Evolutionary conservation across 2,329 filamentous ascomycete species (phyloP), one percentile per base, ranked within the genome.

Genomic region (Mycocentrospora acerina): DNA sequence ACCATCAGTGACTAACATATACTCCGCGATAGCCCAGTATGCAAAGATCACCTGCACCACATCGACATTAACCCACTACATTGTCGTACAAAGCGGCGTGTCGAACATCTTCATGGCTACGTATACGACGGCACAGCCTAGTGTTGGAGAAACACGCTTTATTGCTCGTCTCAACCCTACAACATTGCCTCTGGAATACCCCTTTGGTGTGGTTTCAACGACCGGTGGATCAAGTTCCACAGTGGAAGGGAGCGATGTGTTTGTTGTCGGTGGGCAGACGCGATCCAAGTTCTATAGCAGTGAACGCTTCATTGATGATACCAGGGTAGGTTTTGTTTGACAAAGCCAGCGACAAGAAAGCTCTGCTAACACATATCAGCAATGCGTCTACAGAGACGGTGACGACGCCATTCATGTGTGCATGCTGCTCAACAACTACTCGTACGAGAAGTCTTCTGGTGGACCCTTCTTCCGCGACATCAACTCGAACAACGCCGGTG

Each of bases 221-320:
- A 84, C 79, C 0, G 67, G 65, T 2, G 74, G 73, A 19, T 64
- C 58, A 18, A 73, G 73, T 19, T 70, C 69, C 8, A 71, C 76
- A 2, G 70, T 85, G 35, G 82, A 85, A 59, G 82, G 66, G 2
- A 63, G 58, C 1, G 68, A 71, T 33, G 67, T 70, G 7, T 86
- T 77, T 55, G 43, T 81, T 7, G 79, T 86, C 29, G 65, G 71
- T 46, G 78, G 80, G 15, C 70, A 86, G 59, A 86, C 82, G 0
- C 76, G 82, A 26, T 81, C 78, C 64, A 86, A 86, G 62, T 86
- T 86, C 70, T 86, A 83, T 68, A 83, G 80, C 2, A 81, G 78
- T 42, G 72, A 83, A 46, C 75, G 82, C n/a, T 86, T 84, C 64
- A 85, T 86, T 56, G 83, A 86, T 58, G 81, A 84, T 51, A 38